phyloP scores from a whole-genome alignment of 371 early-diverging fungal species.

The Lichtheimia corymbifera region DNA sequence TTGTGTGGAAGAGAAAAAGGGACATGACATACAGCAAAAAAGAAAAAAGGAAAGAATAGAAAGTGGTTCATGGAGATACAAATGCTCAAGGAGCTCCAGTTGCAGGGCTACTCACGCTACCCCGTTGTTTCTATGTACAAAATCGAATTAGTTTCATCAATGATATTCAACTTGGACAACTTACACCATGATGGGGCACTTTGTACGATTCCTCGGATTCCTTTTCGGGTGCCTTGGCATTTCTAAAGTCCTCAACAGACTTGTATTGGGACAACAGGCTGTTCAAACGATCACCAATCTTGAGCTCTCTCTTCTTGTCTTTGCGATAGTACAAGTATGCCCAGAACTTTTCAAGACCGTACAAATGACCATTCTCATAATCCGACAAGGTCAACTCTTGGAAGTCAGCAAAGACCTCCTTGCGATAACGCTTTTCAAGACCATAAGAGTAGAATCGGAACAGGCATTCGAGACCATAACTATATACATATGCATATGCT shows the following conservation, averaged over 20 bases:
- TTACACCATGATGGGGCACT: constrained; percentile 52
- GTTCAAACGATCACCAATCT: constrained; percentile 64
- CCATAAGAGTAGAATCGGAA: constrained; percentile 98
- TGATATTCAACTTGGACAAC: constrained; percentile 8
- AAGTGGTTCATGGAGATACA: neutral
- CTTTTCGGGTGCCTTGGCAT: constrained; percentile 30
- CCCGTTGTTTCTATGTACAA: constrained; percentile 28
- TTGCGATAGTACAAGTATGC: constrained; percentile 91
- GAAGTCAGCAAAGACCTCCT: constrained; percentile 87
- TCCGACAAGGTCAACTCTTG: constrained; percentile 81
- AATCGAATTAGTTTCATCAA: neutral
- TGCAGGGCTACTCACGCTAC: constrained; percentile 46
- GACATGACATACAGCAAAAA: constrained; percentile 5
- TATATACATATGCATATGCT: constrained; percentile 6
- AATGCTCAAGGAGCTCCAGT: constrained; percentile 12
- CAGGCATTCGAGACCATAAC: constrained; percentile 92
- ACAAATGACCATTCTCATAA: constrained; percentile 72
- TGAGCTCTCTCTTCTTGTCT: constrained; percentile 78
- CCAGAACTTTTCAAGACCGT: constrained; percentile 97
- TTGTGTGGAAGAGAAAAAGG: constrained; percentile 7
- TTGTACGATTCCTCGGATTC: constrained; percentile 32
- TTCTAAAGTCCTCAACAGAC: constrained; percentile 75
- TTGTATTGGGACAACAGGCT: constrained; percentile 67
- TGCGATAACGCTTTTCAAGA: constrained; percentile 86
- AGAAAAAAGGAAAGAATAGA: constrained; percentile 11